Conservation (phyloP, 1,139 yeast species). For the Hyphopichia wangnamkhiaoensis region DNA sequence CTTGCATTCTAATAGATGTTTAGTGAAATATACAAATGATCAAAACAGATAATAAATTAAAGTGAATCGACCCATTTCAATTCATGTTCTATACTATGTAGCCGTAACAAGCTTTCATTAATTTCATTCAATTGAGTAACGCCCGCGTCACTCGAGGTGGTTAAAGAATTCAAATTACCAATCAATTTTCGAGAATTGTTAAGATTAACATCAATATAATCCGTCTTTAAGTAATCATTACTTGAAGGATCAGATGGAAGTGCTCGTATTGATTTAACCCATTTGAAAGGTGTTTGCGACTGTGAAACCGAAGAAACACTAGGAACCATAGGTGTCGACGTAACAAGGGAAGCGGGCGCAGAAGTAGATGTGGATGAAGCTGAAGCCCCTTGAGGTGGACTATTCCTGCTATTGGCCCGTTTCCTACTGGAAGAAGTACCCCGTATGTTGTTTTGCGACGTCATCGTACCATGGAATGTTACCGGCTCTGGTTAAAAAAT, state of each 20-base stretch:
- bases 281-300: slow-evolving; percentile 15
- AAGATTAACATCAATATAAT: slow-evolving; percentile 46
- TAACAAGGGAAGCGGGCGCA: no score
- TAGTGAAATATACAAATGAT: no score
- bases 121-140: slow-evolving; percentile 21
- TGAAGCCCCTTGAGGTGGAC: no score
- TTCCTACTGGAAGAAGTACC: no score
- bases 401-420: not conserved
- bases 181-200: slow-evolving; percentile 46
- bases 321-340: no score
- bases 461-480: no score
- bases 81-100: slow-evolving; percentile 27
- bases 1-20: no score
- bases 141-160: slow-evolving; percentile 20
- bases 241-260: slow-evolving; percentile 40
- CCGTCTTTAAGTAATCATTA: slow-evolving; percentile 42
- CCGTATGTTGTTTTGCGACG: no score
- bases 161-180: slow-evolving; percentile 27
- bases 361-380: no score
- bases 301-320: no score
- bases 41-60: not conserved
- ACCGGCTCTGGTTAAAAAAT: no score
- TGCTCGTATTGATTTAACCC: slow-evolving; percentile 38
- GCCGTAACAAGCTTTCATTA: slow-evolving; percentile 28
- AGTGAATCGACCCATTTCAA: slow-evolving; percentile 28